Conservation (phyloP, 2,329 filamentous ascomycete species). For the Ustulina deusta region DNA sequence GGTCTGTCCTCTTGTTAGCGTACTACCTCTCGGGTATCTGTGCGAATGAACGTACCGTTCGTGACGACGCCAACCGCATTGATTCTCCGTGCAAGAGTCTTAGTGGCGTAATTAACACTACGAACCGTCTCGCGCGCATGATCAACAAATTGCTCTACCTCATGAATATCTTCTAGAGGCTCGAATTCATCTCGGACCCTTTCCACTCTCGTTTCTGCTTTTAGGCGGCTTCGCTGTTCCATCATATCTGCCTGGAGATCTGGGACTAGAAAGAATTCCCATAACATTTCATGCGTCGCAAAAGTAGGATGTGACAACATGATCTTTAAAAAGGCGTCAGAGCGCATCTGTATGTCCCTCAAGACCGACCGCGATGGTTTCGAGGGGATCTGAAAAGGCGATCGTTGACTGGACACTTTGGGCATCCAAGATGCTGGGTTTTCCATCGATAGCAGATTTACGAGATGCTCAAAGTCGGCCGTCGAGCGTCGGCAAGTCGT, state of each 20-base stretch:
- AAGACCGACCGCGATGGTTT: slow-evolving; percentile 89
- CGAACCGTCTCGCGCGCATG: slow-evolving; percentile 92
- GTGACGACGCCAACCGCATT: slow-evolving; percentile 77
- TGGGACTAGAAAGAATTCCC: slow-evolving; percentile 98
- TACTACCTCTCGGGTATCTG: neutral
- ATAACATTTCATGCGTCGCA: slow-evolving; percentile 94
- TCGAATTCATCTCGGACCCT: slow-evolving; percentile 90
- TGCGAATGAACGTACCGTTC: slow-evolving; percentile 61
- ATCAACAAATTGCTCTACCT: slow-evolving; percentile 93
- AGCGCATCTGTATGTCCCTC: slow-evolving; percentile 85
- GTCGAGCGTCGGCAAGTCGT: slow-evolving; percentile 92
- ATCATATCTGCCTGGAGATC: slow-evolving; percentile 93
- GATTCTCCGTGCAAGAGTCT: slow-evolving; percentile 82
- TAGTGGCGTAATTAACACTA: slow-evolving; percentile 84
- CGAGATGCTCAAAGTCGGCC: slow-evolving; percentile 90
- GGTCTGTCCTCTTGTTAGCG: slow-evolving; percentile 60
- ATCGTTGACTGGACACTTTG: slow-evolving; percentile 78
- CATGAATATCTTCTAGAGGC: slow-evolving; percentile 83
- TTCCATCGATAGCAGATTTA: slow-evolving; percentile 84
- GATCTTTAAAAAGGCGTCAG: slow-evolving; percentile 89
- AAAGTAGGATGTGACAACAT: slow-evolving; percentile 92
- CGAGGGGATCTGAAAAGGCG: slow-evolving; percentile 92
- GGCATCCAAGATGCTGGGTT: slow-evolving; percentile 97
- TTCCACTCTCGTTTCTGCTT: slow-evolving; percentile 84
- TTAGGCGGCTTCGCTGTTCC: slow-evolving; percentile 86